Evolutionary conservation across 2,329 filamentous ascomycete species (phyloP), one percentile per base, ranked within the genome.

Genomic region (Colletotrichum sp.): DNA sequence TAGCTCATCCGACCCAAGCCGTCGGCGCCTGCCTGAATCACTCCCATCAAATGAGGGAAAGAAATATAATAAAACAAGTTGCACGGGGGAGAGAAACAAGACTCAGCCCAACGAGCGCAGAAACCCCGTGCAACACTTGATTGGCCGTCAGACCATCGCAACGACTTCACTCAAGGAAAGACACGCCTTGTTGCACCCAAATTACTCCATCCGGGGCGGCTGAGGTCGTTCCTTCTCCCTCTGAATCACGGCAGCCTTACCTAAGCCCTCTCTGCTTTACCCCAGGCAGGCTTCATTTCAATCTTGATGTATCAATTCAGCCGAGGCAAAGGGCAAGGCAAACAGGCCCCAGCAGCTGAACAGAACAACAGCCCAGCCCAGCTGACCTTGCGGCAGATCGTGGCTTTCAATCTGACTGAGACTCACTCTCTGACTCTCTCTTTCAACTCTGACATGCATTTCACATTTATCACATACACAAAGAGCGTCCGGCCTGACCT

Each of bases 1-100:
- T 68, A 34, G 56, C 73, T 75, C 34, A 13, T 36, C 58, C 30
- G 73, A 64, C 69, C 69, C 73, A 72, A 72, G 38, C 69, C 34
- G 58, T 64, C 58, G 62, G 73, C 73, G 73, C 70, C 21, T 64
- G 64, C 36, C 62, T 67, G 69, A 60, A 72, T 67, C 67, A 71
- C 56, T 38, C 28, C 65, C 24, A 21, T 58, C 30, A 58, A 58
- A 64, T 30, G 26, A 55, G 26, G 28, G 21, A 15, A 16, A 48
- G 60, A 48, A 43, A 43, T 43, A 43, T 43, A n/a, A 43, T 43
- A 43, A 43, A n/a, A 43, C 38, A n/a, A 43, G 38, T 2, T 43
- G 38, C 38, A n/a, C 18, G 38, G 18, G 38, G 38, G 18, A 12
- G 38, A 28, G 32, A 67, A 72, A 66, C 26, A 26, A 43, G 38